Base-by-base conservation (phyloP, 768 basidiomycete genomes). In the Termitomyces sp. region DNA sequence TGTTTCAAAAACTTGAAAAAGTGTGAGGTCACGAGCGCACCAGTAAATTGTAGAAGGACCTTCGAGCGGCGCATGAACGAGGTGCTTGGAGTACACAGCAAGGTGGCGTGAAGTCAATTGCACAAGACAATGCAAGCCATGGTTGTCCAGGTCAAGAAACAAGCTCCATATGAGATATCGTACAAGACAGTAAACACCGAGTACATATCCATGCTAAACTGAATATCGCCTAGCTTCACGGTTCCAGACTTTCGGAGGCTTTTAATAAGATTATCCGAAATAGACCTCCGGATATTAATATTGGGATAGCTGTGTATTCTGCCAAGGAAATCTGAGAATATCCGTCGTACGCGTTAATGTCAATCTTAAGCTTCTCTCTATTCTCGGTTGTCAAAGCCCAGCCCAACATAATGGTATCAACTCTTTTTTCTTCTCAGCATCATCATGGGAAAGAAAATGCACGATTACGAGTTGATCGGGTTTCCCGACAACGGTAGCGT, bases 241-340 rank as follows among this genome's bases (percentile, higher is more conserved):
- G n/a, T 20, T 41, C 8, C 8, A 8, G 1, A 41, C 9, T 20
- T 41, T 20, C 40, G n/a, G n/a, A 8, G n/a, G 16, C 20, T 14
- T 5, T 5, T 4, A 14, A 38, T 18, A 40, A 18, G 18, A 20
- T 3, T 9, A n/a, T 41, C 40, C 40, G 40, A 41, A 41, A 52
- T 52, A 38, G 24, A 38, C 14, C 14, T 51, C 26, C 50, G 36
- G 51, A 11, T 40, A 40, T 40, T 18, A 38, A n/a, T 41, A 41
- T 8, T 41, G 9, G 0, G n/a, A n/a, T n/a, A n/a, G n/a, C n/a
- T n/a, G n/a, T n/a, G n/a, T n/a, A n/a, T n/a, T n/a, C 7, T 7
- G 52, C 52, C 38, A 52, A 52, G 52, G 10, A 52, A 28, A 52
- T 52, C 52, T 41, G 38, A 41, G 52, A 52, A 52, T 52, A 30